A percentile compares a stretch with the other conserved stretches of the same genome.
Evolutionary conservation across 2,329 filamentous ascomycete species (phyloP).

Genomic region (Trichoderma semiorbis): DNA sequence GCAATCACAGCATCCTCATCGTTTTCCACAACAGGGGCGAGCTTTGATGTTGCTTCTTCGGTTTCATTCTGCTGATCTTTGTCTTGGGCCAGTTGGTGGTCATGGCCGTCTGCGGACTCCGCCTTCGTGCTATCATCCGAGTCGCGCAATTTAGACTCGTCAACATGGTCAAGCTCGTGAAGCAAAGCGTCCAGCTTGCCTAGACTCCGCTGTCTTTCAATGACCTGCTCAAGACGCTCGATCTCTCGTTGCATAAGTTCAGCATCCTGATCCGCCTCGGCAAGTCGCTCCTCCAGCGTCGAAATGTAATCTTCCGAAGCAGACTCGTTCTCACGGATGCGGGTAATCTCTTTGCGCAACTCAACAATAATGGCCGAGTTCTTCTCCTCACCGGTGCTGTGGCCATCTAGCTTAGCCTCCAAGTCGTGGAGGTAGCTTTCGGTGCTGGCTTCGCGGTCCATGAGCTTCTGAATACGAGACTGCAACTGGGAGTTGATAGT

Average conservation of each 20-base stretch:
- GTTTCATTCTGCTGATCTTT: constrained; percentile 53
- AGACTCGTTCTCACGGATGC: constrained; percentile 84
- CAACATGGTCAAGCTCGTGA: constrained; percentile 80
- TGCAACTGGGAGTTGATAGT: constrained; percentile 90
- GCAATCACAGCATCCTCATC: not conserved
- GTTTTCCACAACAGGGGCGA: constrained; percentile 35
- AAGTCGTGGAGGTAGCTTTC: constrained; percentile 91
- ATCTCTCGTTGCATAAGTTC: constrained; percentile 97
- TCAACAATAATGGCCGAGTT: constrained; percentile 81
- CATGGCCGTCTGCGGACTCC: constrained; percentile 46
- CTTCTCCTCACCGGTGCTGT: constrained; percentile 88
- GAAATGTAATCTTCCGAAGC: constrained; percentile 96
- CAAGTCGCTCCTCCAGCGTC: constrained; percentile 88
- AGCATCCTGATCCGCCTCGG: constrained; percentile 91
- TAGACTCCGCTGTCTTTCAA: constrained; percentile 91
- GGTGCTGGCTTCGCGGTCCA: constrained; percentile 86
- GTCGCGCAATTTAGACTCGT: constrained; percentile 50
- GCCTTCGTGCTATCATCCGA: constrained; percentile 32
- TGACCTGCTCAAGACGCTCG: constrained; percentile 86
- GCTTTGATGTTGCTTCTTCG: constrained; percentile 27
- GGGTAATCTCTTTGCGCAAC: constrained; percentile 84
- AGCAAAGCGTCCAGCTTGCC: constrained; percentile 92
- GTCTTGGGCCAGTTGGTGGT: constrained; percentile 51
- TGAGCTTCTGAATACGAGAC: constrained; percentile 82
- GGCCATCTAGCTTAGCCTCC: constrained; percentile 84